Evolutionary conservation across 192 early-diverging fungal species (phyloP).

Genomic region (Umbelopsis ramanniana): DNA sequence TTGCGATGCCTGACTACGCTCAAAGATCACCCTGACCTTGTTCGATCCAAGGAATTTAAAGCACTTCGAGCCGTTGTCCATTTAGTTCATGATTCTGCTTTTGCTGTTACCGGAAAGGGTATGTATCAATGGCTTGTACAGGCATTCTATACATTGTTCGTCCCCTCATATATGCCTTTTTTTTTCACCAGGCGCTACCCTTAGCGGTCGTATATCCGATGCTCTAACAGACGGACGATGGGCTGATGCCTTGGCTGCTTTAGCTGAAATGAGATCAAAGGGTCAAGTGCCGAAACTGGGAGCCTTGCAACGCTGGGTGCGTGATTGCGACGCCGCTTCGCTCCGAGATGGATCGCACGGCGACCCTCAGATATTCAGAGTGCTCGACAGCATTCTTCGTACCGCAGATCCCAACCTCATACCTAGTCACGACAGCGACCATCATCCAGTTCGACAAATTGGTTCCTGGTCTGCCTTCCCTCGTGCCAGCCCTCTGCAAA

Average conservation of each 20-base stretch:
- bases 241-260: constrained; percentile 53
- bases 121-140: not conserved
- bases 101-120: constrained; percentile 48
- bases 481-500: constrained; percentile 29
- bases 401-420: constrained; percentile 63
- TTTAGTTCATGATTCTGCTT: constrained; percentile 47
- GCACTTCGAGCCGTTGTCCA: constrained; percentile 55
- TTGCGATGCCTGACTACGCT: constrained; percentile 48
- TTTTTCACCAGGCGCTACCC: constrained; percentile 27
- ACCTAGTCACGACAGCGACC: constrained; percentile 30
- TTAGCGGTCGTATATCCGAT: constrained; percentile 54
- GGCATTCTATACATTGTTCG: no score
- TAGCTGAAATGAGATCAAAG: constrained; percentile 58
- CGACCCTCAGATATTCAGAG: constrained; percentile 54
- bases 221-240: constrained; percentile 57
- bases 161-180: not conserved
- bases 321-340: constrained; percentile 74
- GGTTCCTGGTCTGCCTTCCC: constrained; percentile 50
- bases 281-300: constrained; percentile 59
- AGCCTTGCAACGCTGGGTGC: constrained; percentile 67
- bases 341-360: constrained; percentile 44
- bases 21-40: constrained; percentile 47
- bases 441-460: constrained; percentile 35
- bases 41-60: constrained; percentile 57
- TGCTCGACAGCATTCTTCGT: constrained; percentile 66